Evolutionary conservation across 2,329 filamentous ascomycete species (phyloP), one percentile per base, ranked within the genome.

Genomic region (Onygenales sp.): DNA sequence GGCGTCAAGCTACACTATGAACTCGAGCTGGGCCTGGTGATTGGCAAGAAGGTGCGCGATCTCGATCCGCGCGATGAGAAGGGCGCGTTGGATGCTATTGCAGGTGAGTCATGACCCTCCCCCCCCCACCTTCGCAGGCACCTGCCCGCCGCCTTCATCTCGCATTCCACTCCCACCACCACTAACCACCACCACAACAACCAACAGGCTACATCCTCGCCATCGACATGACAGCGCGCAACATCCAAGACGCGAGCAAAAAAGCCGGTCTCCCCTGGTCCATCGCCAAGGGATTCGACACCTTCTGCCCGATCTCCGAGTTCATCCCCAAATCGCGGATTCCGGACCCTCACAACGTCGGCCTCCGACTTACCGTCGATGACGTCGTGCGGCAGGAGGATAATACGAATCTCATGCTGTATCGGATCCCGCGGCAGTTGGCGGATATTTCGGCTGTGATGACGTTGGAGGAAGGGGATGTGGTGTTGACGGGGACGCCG

Each of bases 181-280:
- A 8, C 17, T 27, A 44, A 44, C 21, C 42, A 13, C 42, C 46
- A 35, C 39, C 39, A 41, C 10, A 45, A 39, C 31, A 51, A 35
- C 46, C 43, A 27, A 14, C 13, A 89, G 88, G 83, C 64, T 98
- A 97, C 71, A 81, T 92, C 60, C 79, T 97, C 46, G 84, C 87
- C 62, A 96, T 98, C 64, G 93, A 98, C 73, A 94, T 98, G 89
- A 98, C 93, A 8, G 93, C 87, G 0, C 87, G 93, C 60, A 97
- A 97, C 71, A 82, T 89, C 6, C 93, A 98, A 74, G 88, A 95
- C 63, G 90, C 96, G 75, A 92, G 92, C 60, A 98, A 97, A 82
- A 89, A 87, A 74, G 95, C 93, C 78, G 90, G 93, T 38, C 83
- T 97, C 13, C 93, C 93, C 7, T 98, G 93, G 93, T 84, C 85